Evolutionary conservation across 108 stramenopile genomes (phyloP).

Genomic region (Cyclotella distinguenda): DNA sequence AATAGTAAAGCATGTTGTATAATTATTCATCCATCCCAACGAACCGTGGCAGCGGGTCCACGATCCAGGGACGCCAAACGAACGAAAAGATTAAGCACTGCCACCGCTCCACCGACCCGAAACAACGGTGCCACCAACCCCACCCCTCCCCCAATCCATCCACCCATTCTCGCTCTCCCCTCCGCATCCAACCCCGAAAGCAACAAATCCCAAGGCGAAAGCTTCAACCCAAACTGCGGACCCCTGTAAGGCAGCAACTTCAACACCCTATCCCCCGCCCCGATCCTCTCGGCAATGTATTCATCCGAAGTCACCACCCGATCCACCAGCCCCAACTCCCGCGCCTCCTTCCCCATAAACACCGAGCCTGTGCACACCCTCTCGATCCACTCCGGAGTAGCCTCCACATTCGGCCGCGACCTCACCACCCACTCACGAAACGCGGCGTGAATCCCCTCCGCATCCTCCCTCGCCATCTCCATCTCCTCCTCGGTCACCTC

Average conservation of each 20-base stretch:
- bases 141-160: constrained; percentile 53
- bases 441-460: constrained; percentile 68
- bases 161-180: constrained; percentile 54
- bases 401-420: constrained; percentile 48
- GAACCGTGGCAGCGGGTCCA: too few relatives aligned
- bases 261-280: constrained; percentile 72
- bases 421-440: constrained; percentile 60
- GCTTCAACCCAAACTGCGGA: constrained; percentile 39
- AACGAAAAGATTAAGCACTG: constrained; percentile 38
- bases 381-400: constrained; percentile 44
- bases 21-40: too few relatives aligned
- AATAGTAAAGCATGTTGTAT: too few relatives aligned
- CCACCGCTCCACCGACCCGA: constrained; percentile 53
- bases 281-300: constrained; percentile 72
- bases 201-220: constrained; percentile 40
- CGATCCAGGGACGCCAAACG: constrained; percentile 18
- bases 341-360: constrained; percentile 61
- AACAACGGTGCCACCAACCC: constrained; percentile 71
- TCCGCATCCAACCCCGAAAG: constrained; percentile 42
- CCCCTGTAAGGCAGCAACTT: constrained; percentile 45
- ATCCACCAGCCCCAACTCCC: constrained; percentile 69
- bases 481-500: constrained; percentile 62
- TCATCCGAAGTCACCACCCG: constrained; percentile 75
- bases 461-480: constrained; percentile 52
- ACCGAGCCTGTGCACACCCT: constrained; percentile 72